Base-by-base conservation (phyloP, 1,139 yeast species). In the Candida tunisiensis region DNA sequence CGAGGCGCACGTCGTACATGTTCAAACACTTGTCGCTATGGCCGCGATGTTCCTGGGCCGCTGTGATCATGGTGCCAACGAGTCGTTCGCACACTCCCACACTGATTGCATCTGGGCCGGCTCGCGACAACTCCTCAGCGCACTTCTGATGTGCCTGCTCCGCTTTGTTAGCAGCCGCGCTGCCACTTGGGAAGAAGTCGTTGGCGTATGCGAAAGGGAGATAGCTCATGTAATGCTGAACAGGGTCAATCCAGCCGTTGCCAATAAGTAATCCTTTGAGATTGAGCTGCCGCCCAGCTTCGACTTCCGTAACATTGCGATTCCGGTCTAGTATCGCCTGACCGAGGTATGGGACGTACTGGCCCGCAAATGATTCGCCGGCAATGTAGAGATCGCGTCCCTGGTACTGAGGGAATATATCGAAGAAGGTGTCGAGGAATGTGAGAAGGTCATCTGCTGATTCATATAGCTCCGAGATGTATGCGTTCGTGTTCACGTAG, bases 291-390 rank as follows among this genome's bases (percentile, higher is more conserved):
- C 23, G 21, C 3, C 23, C 23, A 5, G 31, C 32, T 4, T 47
- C 26, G 18, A 10, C 28, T 33, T 6, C 14, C 15, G 14, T 13
- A 8, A 20, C 14, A 13, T 53, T 39, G 26, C 54, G 50, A 43
- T 72, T 69, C 27, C 64, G 49, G 2, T 64, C 54, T 29, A 69
- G 41, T 11, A 85, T 62, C 2, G 69, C 71, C 26, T 65, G 55
- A 1, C 91, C 92, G 32, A 85, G 66, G 49, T 77, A 80, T 1
- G 98, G 98, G 31, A 88, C 77, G 48, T 82, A 88, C 49, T 88
- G 96, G 15, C 99, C 99, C 1, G 98, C 96, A 54, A 74, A 91
- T 39, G 93, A 79, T 53, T 88, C 98, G 15, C 99, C 99, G 0
- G 94, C 93, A 26, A 88, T 50, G 39, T 69, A 72, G 4, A 88